A percentile compares a stretch with the other conserved stretches of the same genome.
These are phyloP conservation scores for Lumnitzera racemosa DNA, from an alignment of 345 rosid species.

Conservation along the genomic window DNA sequence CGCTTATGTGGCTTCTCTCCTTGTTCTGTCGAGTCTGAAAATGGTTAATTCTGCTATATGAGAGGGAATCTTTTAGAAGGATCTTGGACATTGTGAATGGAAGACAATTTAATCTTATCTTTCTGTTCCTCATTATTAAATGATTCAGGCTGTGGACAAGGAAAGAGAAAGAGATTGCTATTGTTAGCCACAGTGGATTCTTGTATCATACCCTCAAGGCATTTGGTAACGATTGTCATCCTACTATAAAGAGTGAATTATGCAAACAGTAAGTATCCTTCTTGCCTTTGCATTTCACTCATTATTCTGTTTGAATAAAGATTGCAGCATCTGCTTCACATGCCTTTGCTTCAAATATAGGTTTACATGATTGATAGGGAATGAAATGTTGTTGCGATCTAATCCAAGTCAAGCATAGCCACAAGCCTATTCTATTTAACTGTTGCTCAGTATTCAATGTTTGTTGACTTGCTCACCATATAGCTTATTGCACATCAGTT, in stretches of 20 bases:
- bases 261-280: slow-evolving; percentile 25
- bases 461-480: too few relatives aligned
- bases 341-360: neutral
- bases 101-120: neutral
- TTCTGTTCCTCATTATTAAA: neutral
- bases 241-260: slow-evolving; percentile 12
- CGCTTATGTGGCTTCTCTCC: too few relatives aligned
- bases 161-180: slow-evolving; percentile 72
- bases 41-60: too few relatives aligned
- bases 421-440: too few relatives aligned
- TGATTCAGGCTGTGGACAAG: slow-evolving; percentile 59
- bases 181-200: slow-evolving; percentile 69
- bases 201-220: slow-evolving; percentile 41
- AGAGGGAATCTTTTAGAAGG: too few relatives aligned
- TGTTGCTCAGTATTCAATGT: too few relatives aligned
- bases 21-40: too few relatives aligned
- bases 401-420: too few relatives aligned
- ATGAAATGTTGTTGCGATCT: too few relatives aligned
- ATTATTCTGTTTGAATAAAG: neutral
- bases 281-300: neutral
- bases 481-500: too few relatives aligned
- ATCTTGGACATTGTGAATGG: too few relatives aligned
- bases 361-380: neutral
- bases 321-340: too few relatives aligned
- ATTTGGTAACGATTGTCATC: slow-evolving; percentile 32